Base-by-base conservation (phyloP, 345 rosid genomes). In the Mallotus nudiflorus region DNA sequence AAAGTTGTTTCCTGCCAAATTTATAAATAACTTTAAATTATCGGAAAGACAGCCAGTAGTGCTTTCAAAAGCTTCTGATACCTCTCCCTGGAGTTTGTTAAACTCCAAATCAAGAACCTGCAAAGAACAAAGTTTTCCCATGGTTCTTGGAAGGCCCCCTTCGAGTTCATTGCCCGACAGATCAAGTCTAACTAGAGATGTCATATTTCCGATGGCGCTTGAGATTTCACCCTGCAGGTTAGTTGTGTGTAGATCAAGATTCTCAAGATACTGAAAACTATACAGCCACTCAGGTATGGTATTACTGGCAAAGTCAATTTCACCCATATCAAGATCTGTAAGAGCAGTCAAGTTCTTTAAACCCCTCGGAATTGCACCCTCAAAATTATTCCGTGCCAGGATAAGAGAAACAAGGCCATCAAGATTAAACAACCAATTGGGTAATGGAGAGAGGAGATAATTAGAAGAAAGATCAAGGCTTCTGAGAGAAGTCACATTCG, bases 191-290 rank as follows among this genome's bases (percentile, higher is more conserved):
- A 62, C 18, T 2, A 51, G 67, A 18, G 49, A 61, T 52, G 67
- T 61, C 51, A 62, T 8, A 60, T 71, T 62, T 28, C 12, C 0
- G 10, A 71, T 25, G 6, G 51, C 35, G 11, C 27, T 46, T 18
- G 74, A 63, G 35, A 71, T 71, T 50, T 51, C 37, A 11, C 74
- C 74, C 35, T 18, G 31, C 60, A 71, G 29, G 4, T 39, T 18
- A 20, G 56, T 44, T 22, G 4, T 19, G 33, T 13, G 18, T n/a
- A 71, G 74, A 18, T 42, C 14, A 27, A 71, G 62, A 20, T 7
- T 61, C 25, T 71, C 28, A 15, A 62, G 67, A 51, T 67, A 4
- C 10, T 5, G 28, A 14, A 67, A 25, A 18, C 12, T 24, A 31
- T 25, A 67, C 12, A 54, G 5, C 71, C 71, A 67, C 10, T 54